A percentile compares a stretch with the other conserved stretches of the same genome.
Conservation (phyloP, 768 basidiomycete genomes). For the Neoboletus subvelutipes region DNA sequence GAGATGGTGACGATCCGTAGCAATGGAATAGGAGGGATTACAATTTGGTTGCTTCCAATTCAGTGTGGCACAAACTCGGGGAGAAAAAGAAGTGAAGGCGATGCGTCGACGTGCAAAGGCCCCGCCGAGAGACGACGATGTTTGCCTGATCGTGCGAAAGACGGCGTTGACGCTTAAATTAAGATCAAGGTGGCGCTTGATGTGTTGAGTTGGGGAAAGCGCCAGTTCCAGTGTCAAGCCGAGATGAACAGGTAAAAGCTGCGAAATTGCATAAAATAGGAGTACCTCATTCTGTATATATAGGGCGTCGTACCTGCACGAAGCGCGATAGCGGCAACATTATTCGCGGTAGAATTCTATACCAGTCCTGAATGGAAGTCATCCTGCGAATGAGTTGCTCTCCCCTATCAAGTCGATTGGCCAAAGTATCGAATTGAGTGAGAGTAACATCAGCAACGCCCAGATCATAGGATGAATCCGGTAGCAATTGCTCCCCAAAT, state of each 20-base stretch:
- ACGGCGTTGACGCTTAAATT: constrained; percentile 86
- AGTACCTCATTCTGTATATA: constrained; percentile 5
- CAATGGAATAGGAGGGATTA: constrained; percentile 34
- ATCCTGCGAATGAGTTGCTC: constrained; percentile 33
- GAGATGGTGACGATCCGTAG: constrained; percentile 23
- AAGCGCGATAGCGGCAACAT: constrained; percentile 79
- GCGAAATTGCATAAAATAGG: constrained; percentile 13
- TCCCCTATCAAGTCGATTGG: constrained; percentile 48
- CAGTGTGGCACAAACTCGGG: constrained; percentile 83
- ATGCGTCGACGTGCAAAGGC: constrained; percentile 67
- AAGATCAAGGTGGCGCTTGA: constrained; percentile 60
- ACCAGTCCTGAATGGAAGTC: constrained; percentile 44
- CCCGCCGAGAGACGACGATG: constrained; percentile 50
- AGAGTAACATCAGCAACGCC: constrained; percentile 83
- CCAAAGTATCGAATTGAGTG: constrained; percentile 73
- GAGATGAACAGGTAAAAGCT: constrained; percentile 60
- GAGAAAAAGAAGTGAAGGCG: constrained; percentile 90
- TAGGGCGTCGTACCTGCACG: constrained; percentile 54
- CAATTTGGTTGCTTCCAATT: constrained; percentile 99
- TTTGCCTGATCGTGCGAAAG: constrained; percentile 77
- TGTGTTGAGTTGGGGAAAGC: constrained; percentile 48
- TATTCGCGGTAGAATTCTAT: constrained; percentile 42
- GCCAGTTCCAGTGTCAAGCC: constrained; percentile 85
- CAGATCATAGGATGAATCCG: constrained; percentile 69
- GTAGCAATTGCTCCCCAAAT: constrained; percentile 73